Base-by-base conservation (phyloP, 371 early-diverging fungal species). In the Apophysomyces sp. region DNA sequence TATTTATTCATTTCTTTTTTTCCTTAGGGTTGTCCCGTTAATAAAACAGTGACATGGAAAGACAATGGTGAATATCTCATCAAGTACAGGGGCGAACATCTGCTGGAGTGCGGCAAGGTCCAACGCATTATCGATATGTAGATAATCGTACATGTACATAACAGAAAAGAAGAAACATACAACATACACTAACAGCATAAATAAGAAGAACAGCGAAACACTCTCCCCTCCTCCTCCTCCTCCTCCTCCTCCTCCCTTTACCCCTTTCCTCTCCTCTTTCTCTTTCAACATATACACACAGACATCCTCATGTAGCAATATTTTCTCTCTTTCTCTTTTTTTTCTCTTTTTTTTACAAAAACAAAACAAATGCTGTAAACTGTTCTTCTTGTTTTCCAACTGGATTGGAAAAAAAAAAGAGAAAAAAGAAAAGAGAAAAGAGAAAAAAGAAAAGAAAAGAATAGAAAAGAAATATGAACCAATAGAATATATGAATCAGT, bases 1-100 rank as follows among this genome's bases (percentile, higher is more conserved):
- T 5, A 28, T 53, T 16, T 13, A 51, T 61, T 28, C 61, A 18
- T 53, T 24, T 58, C 21, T 0, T 37, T 11, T 41, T 15, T 34
- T 18, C 8, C 15, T 34, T 34, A 34, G 76, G 82, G 82, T 6
- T 82, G 82, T 52, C 77, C 82, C 41, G 88, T 88, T 2, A 88
- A 88, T 65, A 88, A 88, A 63, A 88, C 88, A 2, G 86, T 86
- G 27, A 86, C 84, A 13, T 80, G 85, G 68, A 81, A 78, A 60
- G 86, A 84, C 40, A 80, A 78, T 54, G 84, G 82, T 13, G 84
- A 84, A 52, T 88, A 78, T 57, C 61, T 84, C 26, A 88, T 86
- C 60, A 88, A 88, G 59, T 85, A 85, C 63, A 71, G 88, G 30
- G 88, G 88, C 30, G 82, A 81, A 56, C 88, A 88, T 67, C 59